These are phyloP conservation scores for Lunularia cruciata DNA, from an alignment of 225 moss, liverwort and hornwort species.

Conservation along the genomic window DNA sequence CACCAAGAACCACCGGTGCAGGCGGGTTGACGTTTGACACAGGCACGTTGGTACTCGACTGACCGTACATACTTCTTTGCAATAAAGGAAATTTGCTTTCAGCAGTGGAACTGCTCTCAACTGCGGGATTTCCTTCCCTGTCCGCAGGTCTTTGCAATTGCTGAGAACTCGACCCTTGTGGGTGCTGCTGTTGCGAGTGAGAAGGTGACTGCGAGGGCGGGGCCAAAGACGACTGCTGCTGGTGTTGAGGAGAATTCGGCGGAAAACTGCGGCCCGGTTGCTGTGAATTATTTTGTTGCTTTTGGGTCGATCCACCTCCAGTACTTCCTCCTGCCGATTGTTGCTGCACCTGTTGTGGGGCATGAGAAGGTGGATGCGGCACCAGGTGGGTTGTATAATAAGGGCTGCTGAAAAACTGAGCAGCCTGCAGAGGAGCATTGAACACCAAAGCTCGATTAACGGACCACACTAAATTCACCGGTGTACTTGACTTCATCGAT, in stretches of 20 bases:
- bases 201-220: slow-evolving; percentile 52
- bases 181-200: slow-evolving; percentile 46
- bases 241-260: slow-evolving; percentile 41
- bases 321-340: slow-evolving; percentile 35
- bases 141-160: slow-evolving; percentile 46
- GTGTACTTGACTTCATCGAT: no score
- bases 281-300: slow-evolving; percentile 41
- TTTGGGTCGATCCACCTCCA: slow-evolving; percentile 27
- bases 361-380: slow-evolving; percentile 51
- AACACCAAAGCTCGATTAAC: background rate
- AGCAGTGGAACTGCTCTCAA: slow-evolving; percentile 56
- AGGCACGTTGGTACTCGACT: slow-evolving; percentile 24
- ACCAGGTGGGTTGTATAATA: slow-evolving; percentile 61
- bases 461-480: no score
- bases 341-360: slow-evolving; percentile 59
- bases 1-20: slow-evolving; percentile 35
- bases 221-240: slow-evolving; percentile 25
- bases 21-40: slow-evolving; percentile 31
- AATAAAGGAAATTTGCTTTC: slow-evolving; percentile 59
- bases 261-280: slow-evolving; percentile 52
- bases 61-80: slow-evolving; percentile 44
- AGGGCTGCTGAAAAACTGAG: slow-evolving; percentile 70
- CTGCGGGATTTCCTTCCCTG: slow-evolving; percentile 48
- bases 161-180: slow-evolving; percentile 31
- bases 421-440: slow-evolving; percentile 47